A percentile compares a stretch with the other conserved stretches of the same genome.
Evolutionary conservation across 78 protist species (phyloP).

Genomic region (Dictyostelium citrinum): DNA sequence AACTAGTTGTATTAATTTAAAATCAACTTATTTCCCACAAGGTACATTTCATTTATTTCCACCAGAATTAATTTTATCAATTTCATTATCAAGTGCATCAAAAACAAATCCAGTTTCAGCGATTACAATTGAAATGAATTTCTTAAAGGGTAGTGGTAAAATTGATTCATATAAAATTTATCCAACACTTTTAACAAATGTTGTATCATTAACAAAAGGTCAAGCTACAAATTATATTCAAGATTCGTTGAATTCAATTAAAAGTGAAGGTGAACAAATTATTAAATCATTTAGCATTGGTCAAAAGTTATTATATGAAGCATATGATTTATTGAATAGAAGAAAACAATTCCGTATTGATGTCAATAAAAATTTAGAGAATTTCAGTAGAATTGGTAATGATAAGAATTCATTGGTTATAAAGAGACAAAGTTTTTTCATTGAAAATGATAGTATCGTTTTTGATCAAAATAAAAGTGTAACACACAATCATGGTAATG

Average conservation of each 20-base stretch:
- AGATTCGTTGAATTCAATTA: neutral
- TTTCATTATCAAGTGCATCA: neutral
- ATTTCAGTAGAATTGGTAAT: neutral
- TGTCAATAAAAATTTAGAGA: neutral
- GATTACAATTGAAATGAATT: constrained; percentile 6
- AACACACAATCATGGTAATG: neutral
- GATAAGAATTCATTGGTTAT: neutral
- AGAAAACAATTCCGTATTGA: neutral
- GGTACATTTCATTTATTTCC: constrained; percentile 28
- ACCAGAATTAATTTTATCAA: neutral
- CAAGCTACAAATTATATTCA: neutral
- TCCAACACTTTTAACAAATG: neutral
- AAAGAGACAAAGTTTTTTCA: neutral
- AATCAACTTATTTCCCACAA: neutral
- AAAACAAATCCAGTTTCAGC: neutral
- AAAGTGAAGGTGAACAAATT: neutral
- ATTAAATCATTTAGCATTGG: neutral
- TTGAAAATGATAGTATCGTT: neutral
- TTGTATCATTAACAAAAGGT: neutral
- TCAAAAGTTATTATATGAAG: neutral
- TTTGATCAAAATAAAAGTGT: too few relatives aligned
- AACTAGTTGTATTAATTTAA: neutral
- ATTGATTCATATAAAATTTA: neutral
- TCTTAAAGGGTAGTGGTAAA: neutral
- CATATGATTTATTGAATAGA: neutral